Evolutionary conservation across 2,329 filamentous ascomycete genomes (phyloP).

Genomic region (Ilyonectria robusta): DNA sequence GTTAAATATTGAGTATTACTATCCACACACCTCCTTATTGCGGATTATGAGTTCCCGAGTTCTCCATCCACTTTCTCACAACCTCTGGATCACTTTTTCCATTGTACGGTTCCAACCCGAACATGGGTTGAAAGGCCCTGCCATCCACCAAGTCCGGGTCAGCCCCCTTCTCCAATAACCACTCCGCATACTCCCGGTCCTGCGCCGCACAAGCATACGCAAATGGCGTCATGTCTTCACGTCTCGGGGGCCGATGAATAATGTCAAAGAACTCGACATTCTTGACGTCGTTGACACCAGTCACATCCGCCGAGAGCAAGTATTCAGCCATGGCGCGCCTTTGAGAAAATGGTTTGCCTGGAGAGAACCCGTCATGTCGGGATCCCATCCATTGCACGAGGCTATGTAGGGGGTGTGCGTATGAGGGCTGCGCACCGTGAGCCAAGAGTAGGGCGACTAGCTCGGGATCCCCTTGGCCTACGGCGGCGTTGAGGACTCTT

Average conservation of each 20-base stretch:
- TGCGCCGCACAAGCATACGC: slow-evolving; percentile 13
- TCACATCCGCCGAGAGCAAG: background rate
- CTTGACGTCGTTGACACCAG: slow-evolving; percentile 7
- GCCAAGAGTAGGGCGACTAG: slow-evolving; percentile 1
- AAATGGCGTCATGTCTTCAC: slow-evolving; percentile 15
- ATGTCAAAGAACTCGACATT: background rate
- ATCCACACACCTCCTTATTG: too few species aligned
- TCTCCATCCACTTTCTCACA: slow-evolving; percentile 2
- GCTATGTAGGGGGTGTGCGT: background rate
- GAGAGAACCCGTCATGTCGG: background rate
- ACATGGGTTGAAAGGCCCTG: slow-evolving; percentile 1
- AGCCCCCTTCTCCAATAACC: slow-evolving; percentile 14
- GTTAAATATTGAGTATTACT: too few species aligned
- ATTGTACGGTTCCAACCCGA: background rate
- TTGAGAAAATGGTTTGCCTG: background rate
- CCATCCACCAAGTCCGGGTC: background rate
- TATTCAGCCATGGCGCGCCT: slow-evolving; percentile 14
- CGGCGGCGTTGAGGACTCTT: background rate
- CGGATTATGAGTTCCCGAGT: background rate
- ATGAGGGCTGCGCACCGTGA: background rate
- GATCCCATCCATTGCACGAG: background rate
- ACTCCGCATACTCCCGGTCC: slow-evolving; percentile 17
- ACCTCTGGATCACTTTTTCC: background rate
- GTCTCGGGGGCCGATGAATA: background rate
- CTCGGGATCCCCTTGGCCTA: background rate